Base-by-base conservation (phyloP, 331 rosid species). In the Malus hybrid region DNA sequence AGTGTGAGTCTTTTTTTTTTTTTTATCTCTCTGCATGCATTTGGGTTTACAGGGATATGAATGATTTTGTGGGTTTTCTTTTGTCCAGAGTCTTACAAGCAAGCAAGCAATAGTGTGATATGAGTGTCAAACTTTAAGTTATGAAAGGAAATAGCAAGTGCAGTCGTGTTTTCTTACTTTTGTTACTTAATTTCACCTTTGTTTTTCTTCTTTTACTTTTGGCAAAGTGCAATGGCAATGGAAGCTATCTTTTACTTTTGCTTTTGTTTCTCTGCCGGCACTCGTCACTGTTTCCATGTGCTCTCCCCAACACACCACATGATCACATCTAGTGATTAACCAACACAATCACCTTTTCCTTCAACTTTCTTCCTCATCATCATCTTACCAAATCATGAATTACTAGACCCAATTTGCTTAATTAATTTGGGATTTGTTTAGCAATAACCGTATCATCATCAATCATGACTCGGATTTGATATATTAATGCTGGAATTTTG, bases 21-120 rank as follows among this genome's bases (percentile, higher is more conserved):
- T 34, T 34, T 7, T 7, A 36, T 2, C 42, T 73, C 85, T 74
- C 83, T 77, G 79, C 86, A 83, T 65, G 71, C 88, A 66, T 77
- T 80, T 79, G 77, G 80, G 77, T 85, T 83, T 72, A 85, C 5
- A 86, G 86, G 95, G 93, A 83, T 87, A 87, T 86, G 87, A 79
- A 81, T 79, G 84, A 77, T 65, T 82, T 77, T 85, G 70, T 72
- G 81, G 57, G 67, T 56, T 65, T 19, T 72, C 73, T 65, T 84
- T 77, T 78, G 86, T 73, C 72, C 80, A 78, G 61, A 71, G 87
- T 79, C 86, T 86, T 83, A 83, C 86, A 48, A 79, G 86, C 64
- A 59, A 22, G 60, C 60, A 55, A 55, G 61, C 85, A 87, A 76
- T 77, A 78, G 84, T 76, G 79, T 83, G 85, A 91, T 78, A 81